Base-by-base conservation (phyloP, 2,329 filamentous ascomycete species). In the Aureobasidium leucospermi region DNA sequence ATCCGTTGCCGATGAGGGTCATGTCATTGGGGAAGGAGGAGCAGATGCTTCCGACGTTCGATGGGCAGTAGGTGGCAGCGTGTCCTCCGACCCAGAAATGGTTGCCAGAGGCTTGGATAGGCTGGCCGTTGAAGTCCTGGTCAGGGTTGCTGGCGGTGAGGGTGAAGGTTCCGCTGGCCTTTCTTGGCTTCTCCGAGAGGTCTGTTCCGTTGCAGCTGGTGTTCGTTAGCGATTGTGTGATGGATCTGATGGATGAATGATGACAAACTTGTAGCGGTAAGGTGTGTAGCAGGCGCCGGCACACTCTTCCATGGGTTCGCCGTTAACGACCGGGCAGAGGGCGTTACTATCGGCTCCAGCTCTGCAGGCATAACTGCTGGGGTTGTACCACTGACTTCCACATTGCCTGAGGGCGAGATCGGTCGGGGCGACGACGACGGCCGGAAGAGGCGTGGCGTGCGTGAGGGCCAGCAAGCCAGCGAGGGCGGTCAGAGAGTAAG, bases 271-370 rank as follows among this genome's bases (percentile, higher is more conserved):
- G 53, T 63, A 63, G 31, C 47, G 34, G 32, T 41, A 45, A 43
- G 49, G 32, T 23, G 56, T 58, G 48, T 62, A 63, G 42, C 62
- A 63, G 23, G 60, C 52, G 10, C 41, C 51, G n/a, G 45, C 52
- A 45, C 62, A 63, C 15, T 53, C 42, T 6, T 58, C 39, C 31
- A 46, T 60, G 36, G 60, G 41, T 28, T 59, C 58, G 51, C 62
- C 62, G 42, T 62, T 60, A 53, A 62, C 38, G 23, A 63, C 48
- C n/a, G 62, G 62, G 48, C 62, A 63, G 34, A 63, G 60, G 19
- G 41, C 41, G 16, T 42, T 48, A 31, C 41, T 46, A 19, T 51
- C 23, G 19, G 31, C 45, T 43, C 52, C 34, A 42, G 45, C 19
- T 41, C 59, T 57, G 52, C 62, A 63, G 52, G 46, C 51, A 47